Evolutionary conservation across 2,329 filamentous ascomycete genomes (phyloP), one percentile per base, ranked within the genome.

Genomic region (Alternaria solani): DNA sequence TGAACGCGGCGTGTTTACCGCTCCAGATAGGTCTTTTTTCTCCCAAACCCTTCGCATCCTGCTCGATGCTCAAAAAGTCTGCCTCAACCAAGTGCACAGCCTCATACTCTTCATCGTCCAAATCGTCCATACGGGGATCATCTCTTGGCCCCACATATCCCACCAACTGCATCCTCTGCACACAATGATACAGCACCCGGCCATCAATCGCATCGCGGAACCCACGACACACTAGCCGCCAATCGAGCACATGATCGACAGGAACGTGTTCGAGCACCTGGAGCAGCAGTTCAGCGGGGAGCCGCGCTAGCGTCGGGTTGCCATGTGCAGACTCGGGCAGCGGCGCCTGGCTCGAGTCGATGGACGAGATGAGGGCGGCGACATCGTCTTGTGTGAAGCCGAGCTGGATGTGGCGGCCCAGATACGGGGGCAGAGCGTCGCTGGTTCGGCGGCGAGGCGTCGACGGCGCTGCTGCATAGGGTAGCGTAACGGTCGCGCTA

Each of bases 121-220:
- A 28, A 1, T 7, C 8, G 1, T 20, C 32, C 46, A 68, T 57
- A 1, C 42, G 36, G 2, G 34, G 30, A 20, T 43, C 41, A 3
- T 41, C 7, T 20, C 46, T 52, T 8, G 60, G 16, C 0, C 70
- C 71, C 28, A 73, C 28, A 41, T 65, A 72, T 8, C 71, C 72
- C 16, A 74, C 55, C 14, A 77, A 20, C 42, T 70, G 59, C 0
- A 66, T 64, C 16, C 72, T 57, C 9, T 49, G 65, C 7, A 77
- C 34, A 43, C 67, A 67, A 2, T 67, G 61, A 48, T 68, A 75
- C 16, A 73, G 16, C 1, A 75, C 59, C 2, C 63, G 67, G 1
- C 72, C 70, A 39, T 75, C 75, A n/a, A 78, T 73, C 8, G 65
- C 69, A 61, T 78, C 70, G 8, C 69, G 66, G 47, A 76, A 74